Base-by-base conservation (phyloP, 441 rosid species). In the Pelargonium fulgidum region DNA sequence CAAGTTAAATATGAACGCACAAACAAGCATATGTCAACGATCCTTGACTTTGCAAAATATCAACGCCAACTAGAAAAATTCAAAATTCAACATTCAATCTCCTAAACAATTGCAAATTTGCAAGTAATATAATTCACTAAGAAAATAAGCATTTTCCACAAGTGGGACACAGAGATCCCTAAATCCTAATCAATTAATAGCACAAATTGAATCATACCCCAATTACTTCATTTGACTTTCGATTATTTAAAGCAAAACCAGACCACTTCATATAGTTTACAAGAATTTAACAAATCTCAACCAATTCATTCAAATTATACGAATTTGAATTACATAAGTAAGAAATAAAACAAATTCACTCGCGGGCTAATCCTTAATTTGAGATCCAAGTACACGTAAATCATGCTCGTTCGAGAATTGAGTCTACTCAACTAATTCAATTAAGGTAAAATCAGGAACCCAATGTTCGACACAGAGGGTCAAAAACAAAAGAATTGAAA, bases 101-200 rank as follows among this genome's bases (percentile, higher is more conserved):
- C n/a, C 20, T 7, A 16, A 16, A 52, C 7, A 52, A 3, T 3
- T 3, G 6, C 39, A 33, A 33, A 52, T 0, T 0, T 1, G 2
- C 33, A 29, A 29, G 33, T 7, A 52, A 50, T n/a, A 50, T 4
- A 13, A n/a, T 13, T n/a, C 58, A 50, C 16, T 50, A 16, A 13
- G 16, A 2, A 17, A n/a, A 50, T 1, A n/a, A 50, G 16, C 59
- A 52, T 52, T 52, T 14, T 19, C 20, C 20, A n/a, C 19, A 52
- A 16, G 16, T 14, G 19, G 59, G 7, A 52, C 59, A 3, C 59
- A n/a, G 9, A 52, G 7, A 52, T 52, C 59, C 59, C 59, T n/a
- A n/a, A n/a, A n/a, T n/a, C n/a, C n/a, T n/a, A 52, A 52, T 52
- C 59, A 52, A 52, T 19, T 52, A 14, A 14, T 52, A n/a, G 59